phyloP scores from a whole-genome alignment of 2,329 filamentous ascomycete species.

The Leptographium lundbergii region DNA sequence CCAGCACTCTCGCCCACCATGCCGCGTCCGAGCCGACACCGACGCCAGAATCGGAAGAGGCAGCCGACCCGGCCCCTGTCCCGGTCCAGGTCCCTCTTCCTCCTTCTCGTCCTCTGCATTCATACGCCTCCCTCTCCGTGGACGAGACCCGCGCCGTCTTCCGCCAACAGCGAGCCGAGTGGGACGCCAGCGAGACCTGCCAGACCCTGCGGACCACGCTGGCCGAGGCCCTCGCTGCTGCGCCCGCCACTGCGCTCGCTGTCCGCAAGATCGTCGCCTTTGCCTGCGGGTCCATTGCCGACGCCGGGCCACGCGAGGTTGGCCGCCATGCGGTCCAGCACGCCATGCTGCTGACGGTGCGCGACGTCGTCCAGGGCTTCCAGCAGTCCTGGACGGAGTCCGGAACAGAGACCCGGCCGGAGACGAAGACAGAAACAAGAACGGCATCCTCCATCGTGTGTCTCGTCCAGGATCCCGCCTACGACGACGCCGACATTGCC shows the following conservation, averaged over 20 bases:
- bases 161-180: background rate
- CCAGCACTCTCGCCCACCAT: conserved; percentile 2
- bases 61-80: too few relatives aligned
- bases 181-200: conserved; percentile 10
- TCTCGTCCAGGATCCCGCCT: conserved; percentile 17
- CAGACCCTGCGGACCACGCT: conserved; percentile 9
- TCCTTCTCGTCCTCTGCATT: background rate
- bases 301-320: conserved; percentile 1
- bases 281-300: conserved; percentile 8
- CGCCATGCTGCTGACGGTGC: conserved; percentile 11
- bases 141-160: conserved; percentile 3
- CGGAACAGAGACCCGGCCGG: background rate
- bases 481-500: conserved; percentile 12
- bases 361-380: conserved; percentile 8
- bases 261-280: conserved; percentile 11
- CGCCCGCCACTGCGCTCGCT: background rate
- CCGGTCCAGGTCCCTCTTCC: too few relatives aligned
- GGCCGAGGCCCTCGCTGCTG: background rate
- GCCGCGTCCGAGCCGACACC: background rate
- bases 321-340: conserved; percentile 9
- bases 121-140: background rate
- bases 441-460: conserved; percentile 3
- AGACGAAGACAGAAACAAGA: too few relatives aligned
- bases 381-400: background rate
- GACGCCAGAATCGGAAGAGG: background rate